Percentiles rank a stretch among this genome's conserved stretches.
These are phyloP conservation scores for Aureobasidium sp. DNA, from an alignment of 2,329 filamentous ascomycete species.

Conservation along the genomic window DNA sequence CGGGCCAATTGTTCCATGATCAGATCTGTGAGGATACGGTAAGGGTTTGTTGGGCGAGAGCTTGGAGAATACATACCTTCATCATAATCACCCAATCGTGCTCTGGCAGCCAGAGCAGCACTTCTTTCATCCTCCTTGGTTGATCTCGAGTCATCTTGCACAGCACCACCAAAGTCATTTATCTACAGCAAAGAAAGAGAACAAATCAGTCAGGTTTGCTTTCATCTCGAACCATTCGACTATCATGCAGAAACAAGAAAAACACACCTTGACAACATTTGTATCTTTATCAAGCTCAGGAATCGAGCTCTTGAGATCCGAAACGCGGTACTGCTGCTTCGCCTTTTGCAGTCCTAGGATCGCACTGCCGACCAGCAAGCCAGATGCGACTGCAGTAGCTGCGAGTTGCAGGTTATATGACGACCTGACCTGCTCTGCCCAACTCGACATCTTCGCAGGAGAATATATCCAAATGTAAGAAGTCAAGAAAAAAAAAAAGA, in stretches of 20 bases:
- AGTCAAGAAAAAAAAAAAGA: not conserved
- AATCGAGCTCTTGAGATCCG: slow-evolving; percentile 56
- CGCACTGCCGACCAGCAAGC: slow-evolving; percentile 43
- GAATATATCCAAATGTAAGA: not conserved
- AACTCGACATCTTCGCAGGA: slow-evolving; percentile 37
- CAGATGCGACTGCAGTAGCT: slow-evolving; percentile 58
- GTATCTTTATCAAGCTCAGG: slow-evolving; percentile 48
- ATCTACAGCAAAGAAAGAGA: slow-evolving; percentile 42
- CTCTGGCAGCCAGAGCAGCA: slow-evolving; percentile 52
- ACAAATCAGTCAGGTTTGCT: too few species aligned
- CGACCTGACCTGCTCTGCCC: slow-evolving; percentile 38
- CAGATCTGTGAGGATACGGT: slow-evolving; percentile 51
- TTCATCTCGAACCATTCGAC: not conserved
- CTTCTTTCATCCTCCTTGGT: slow-evolving; percentile 52
- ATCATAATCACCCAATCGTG: slow-evolving; percentile 58
- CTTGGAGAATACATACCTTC: slow-evolving; percentile 38
- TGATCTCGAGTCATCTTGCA: slow-evolving; percentile 32
- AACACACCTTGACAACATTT: slow-evolving; percentile 44
- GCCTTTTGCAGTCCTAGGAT: slow-evolving; percentile 53
- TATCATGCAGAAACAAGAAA: slow-evolving; percentile 8
- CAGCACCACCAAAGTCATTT: slow-evolving; percentile 54
- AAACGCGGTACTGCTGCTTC: slow-evolving; percentile 47
- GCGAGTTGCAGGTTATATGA: slow-evolving; percentile 55
- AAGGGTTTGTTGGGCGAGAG: not conserved
- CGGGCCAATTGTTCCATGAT: slow-evolving; percentile 91